Base-by-base conservation (phyloP, 768 basidiomycete species). In the Naganishia friedmannii region DNA sequence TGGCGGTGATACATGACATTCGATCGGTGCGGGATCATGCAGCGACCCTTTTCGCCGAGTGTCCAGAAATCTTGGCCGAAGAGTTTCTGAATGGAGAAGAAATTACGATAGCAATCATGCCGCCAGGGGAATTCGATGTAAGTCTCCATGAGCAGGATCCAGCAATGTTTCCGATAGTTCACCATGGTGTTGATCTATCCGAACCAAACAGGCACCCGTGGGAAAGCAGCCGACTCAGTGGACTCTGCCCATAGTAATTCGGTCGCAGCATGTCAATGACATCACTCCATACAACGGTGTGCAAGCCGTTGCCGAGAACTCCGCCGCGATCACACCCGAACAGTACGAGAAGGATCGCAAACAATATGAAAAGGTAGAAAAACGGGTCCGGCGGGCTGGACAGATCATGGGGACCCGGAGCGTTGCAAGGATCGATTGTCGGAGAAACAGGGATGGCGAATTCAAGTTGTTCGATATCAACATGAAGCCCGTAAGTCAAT, bases 391-490 rank as follows among this genome's bases (percentile, higher is more conserved):
- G 48, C 45, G 60, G 9, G 73, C 76, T 29, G 78, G 73, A 10
- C 60, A 60, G 31, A 51, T 71, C 2, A 67, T 71, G 26, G 32
- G 68, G 8, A 66, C 73, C 0, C 71, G 57, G 4, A 72, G 74
- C 9, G 73, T 74, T 0, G 74, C 75, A 10, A 53, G 78, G 37
- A 68, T 79, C 3, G 78, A 79, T 57, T 73, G 72, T 53, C 48
- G 78, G 48, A 37, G 74, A 26, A 45, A 34, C 13, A 66, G 26
- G 4, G 37, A 63, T 4, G 72, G 73, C 3, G 70, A 67, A n/a
- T 76, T 77, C 46, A 58, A 73, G 15, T 66, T 78, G 17, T 79
- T 79, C 31, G 78, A 78, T 67, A 73, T 79, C 26, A 79, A 79
- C 66, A 70, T 76, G 67, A 79, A 79, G 67, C 78, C 78, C 6